phyloP scores from a whole-genome alignment of 1,284 basidiomycete species.

The Irpex sp. region DNA sequence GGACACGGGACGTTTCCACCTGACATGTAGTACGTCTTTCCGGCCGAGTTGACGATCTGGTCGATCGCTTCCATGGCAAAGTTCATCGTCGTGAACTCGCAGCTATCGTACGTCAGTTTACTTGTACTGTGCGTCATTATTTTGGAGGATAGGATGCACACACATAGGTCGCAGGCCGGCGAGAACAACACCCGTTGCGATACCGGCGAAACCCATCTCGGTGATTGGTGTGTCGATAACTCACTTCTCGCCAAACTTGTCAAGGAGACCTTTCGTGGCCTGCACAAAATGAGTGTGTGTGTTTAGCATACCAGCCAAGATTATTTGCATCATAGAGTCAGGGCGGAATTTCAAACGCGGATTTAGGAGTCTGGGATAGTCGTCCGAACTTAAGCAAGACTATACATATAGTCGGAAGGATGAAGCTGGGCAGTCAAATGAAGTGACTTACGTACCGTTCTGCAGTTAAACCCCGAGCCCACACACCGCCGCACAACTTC shows the following conservation, averaged over 20 bases:
- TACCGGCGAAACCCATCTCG: conserved; percentile 97
- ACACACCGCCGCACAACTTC: too few species aligned
- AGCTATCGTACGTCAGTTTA: conserved; percentile 42
- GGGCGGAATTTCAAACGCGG: neutral
- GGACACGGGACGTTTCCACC: conserved; percentile 98
- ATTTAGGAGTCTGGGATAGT: too few species aligned
- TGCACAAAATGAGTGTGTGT: conserved; percentile 27
- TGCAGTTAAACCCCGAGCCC: too few species aligned
- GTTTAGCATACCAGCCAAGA: conserved; percentile 1
- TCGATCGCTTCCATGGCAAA: conserved; percentile 98
- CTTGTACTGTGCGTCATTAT: neutral
- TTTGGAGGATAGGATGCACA: conserved; percentile 17
- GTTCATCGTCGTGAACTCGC: conserved; percentile 99
- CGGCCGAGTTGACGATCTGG: conserved; percentile 99
- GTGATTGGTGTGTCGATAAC: conserved; percentile 98
- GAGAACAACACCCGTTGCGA: conserved; percentile 93
- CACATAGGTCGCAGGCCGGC: conserved; percentile 92
- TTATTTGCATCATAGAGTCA: neutral
- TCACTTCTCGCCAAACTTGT: conserved; percentile 99
- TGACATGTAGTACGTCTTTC: conserved; percentile 99
- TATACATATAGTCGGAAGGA: too few species aligned
- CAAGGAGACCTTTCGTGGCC: conserved; percentile 96
- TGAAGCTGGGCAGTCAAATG: too few species aligned
- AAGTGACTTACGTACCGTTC: too few species aligned
- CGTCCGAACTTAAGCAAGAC: too few species aligned